Evolutionary conservation across 2,329 filamentous ascomycete genomes (phyloP), one percentile per base, ranked within the genome.

Genomic region (Aspergillus sp.): DNA sequence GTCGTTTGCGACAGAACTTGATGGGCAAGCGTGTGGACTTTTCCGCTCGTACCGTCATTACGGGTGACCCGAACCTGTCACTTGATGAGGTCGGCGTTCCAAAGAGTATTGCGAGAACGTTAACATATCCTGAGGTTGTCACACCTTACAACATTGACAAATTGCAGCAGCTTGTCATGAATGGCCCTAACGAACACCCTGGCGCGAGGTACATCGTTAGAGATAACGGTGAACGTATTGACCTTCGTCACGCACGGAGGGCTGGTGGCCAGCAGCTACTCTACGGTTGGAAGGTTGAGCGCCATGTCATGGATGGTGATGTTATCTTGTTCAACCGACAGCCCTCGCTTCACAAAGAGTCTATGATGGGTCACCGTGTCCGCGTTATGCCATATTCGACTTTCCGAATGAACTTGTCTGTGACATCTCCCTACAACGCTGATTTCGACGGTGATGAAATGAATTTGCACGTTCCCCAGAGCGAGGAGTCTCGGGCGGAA

Each of bases 1-100:
- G 93, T 56, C 90, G 93, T 77, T 82, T 99, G 26, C 86, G 93
- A 73, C 93, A 94, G 64, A 99, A 98, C 70, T 76, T 98, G 77
- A 98, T 98, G 94, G 93, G 93, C 52, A 99, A 98, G 73, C 90
- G 90, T 82, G 93, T 98, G 48, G 93, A 99, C 66, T 98, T 98
- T 63, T 98, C 94, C 0, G 94, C 94, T 32, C 93, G 93, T 84
- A 99, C 94, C 29, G 93, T 99, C 73, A 98, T 99, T 67, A 98
- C 94, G 41, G 93, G 93, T 73, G 93, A 98, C 64, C 93, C 93
- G 47, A 98, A 97, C 64, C 73, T 98, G 54, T 95, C 90, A 27
- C 78, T 98, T 27, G 91, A 98, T 61, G 90, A 99, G 73, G 94
- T 99, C 49, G 93, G 94, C 69, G 93, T 98, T 35, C 93, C 93